Conservation (phyloP, 1,139 yeast species). For the Diutina rugosa region DNA sequence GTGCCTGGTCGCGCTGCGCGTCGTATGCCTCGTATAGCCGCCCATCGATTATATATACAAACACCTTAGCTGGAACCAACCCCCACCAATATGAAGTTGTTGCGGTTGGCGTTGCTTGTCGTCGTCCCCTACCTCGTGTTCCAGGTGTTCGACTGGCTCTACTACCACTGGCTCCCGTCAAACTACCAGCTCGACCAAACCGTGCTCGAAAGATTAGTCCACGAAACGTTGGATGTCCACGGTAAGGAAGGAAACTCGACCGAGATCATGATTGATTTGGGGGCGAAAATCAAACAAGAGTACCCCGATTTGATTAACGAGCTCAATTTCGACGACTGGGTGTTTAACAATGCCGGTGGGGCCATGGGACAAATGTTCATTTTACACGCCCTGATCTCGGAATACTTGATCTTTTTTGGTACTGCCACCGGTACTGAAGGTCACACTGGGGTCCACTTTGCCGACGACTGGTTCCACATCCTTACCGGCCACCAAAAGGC, state of each 20-base stretch:
- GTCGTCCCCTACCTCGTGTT: slow-evolving; percentile 1
- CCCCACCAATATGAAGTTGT: neutral
- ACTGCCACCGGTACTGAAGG: slow-evolving; percentile 78
- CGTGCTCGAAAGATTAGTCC: slow-evolving; percentile 33
- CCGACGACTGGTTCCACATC: slow-evolving; percentile 92
- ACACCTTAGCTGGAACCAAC: too few relatives aligned
- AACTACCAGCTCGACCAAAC: slow-evolving; percentile 46
- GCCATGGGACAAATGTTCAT: slow-evolving; percentile 98
- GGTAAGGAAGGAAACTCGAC: slow-evolving; percentile 45
- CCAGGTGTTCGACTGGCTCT: neutral
- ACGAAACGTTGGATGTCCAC: slow-evolving; percentile 37
- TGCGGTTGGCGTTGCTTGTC: neutral
- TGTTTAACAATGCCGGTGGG: slow-evolving; percentile 95
- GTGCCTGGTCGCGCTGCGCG: neutral
- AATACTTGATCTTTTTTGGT: slow-evolving; percentile 53
- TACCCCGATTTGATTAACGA: slow-evolving; percentile 44
- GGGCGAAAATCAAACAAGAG: slow-evolving; percentile 41
- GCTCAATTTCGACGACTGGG: slow-evolving; percentile 72
- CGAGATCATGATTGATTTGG: slow-evolving; percentile 46
- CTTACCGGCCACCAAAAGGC: slow-evolving; percentile 70
- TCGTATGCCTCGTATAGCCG: neutral
- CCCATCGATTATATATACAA: neutral
- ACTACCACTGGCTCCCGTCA: slow-evolving; percentile 46
- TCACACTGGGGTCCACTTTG: slow-evolving; percentile 89
- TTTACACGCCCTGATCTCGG: slow-evolving; percentile 89